Base-by-base conservation (phyloP, 768 basidiomycete genomes). In the Kwoniella botswanensis region DNA sequence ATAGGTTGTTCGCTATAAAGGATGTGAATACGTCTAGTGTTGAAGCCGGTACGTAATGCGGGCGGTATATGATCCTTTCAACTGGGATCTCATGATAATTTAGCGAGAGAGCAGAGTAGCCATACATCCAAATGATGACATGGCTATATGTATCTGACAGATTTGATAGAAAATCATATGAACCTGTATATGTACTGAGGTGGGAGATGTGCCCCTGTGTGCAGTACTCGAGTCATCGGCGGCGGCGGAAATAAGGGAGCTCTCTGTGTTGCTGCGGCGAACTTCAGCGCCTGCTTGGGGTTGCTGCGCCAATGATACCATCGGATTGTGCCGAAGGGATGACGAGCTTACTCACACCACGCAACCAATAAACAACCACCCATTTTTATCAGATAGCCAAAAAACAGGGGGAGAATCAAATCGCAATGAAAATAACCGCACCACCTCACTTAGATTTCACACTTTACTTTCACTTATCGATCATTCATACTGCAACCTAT, bases 331-430 rank as follows among this genome's bases (percentile, higher is more conserved):
- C 59, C 59, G 59, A 61, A 10, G 29, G 22, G 57, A 61, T 58
- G 57, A 58, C 57, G 57, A 58, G 57, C 57, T 58, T 35, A 55
- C 57, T 26, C 59, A 61, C 6, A 44, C 35, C 35, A 21, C 13
- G n/a, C 22, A 61, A 12, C 59, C 21, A 61, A 43, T 43, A 41
- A 44, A 24, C 15, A 43, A 10, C 9, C 13, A 4, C 29, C 17
- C 21, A 43, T 61, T 55, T 21, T 61, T 61, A 61, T 61, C 59
- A n/a, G 59, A 61, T 61, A 61, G 18, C 21, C 15, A 55, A 55
- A 46, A 7, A 21, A 61, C n/a, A 12, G 5, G 21, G 17, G 50
- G 50, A 17, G 21, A 52, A 1, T 0, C 35, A 7, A 9, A 35
- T 35, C 0, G 0, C 4, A 35, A 52, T 9, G 10, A 52, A 17